These are phyloP conservation scores for Colletotrichum karsti DNA, from an alignment of 2,329 filamentous ascomycete genomes.

Conservation along the genomic window DNA sequence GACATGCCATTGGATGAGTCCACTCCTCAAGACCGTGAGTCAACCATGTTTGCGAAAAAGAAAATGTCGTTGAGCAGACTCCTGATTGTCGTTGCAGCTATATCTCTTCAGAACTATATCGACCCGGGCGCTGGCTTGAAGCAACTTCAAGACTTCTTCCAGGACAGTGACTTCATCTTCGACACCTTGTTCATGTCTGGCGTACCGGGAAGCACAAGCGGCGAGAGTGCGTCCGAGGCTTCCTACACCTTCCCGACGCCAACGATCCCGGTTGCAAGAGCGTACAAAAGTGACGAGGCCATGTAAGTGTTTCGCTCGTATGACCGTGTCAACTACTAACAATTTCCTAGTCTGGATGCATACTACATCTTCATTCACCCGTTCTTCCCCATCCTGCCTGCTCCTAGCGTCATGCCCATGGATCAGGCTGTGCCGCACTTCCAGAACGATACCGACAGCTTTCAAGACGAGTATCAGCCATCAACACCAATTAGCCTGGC, in stretches of 20 bases:
- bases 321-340: neutral
- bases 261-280: slow-evolving; percentile 45
- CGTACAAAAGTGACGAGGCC: slow-evolving; percentile 49
- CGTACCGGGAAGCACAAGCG: slow-evolving; percentile 28
- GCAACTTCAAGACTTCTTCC: slow-evolving; percentile 52
- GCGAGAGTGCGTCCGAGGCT: slow-evolving; percentile 28
- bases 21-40: slow-evolving; percentile 40
- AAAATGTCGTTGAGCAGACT: neutral
- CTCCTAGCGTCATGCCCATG: slow-evolving; percentile 43
- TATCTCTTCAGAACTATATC: slow-evolving; percentile 49
- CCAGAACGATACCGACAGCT: slow-evolving; percentile 44
- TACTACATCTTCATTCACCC: slow-evolving; percentile 63
- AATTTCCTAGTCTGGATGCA: slow-evolving; percentile 45
- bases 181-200: slow-evolving; percentile 48
- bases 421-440: slow-evolving; percentile 43
- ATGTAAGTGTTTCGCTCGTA: slow-evolving; percentile 42
- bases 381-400: slow-evolving; percentile 58
- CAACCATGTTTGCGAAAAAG: neutral
- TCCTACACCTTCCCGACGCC: slow-evolving; percentile 21
- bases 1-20: slow-evolving; percentile 37
- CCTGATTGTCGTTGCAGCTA: slow-evolving; percentile 34
- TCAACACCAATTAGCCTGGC: slow-evolving; percentile 54
- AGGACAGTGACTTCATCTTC: slow-evolving; percentile 58
- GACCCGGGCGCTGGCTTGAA: slow-evolving; percentile 57
- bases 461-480: slow-evolving; percentile 46